phyloP scores from a whole-genome alignment of 129 eudicot species.

The Calendula officinalis region DNA sequence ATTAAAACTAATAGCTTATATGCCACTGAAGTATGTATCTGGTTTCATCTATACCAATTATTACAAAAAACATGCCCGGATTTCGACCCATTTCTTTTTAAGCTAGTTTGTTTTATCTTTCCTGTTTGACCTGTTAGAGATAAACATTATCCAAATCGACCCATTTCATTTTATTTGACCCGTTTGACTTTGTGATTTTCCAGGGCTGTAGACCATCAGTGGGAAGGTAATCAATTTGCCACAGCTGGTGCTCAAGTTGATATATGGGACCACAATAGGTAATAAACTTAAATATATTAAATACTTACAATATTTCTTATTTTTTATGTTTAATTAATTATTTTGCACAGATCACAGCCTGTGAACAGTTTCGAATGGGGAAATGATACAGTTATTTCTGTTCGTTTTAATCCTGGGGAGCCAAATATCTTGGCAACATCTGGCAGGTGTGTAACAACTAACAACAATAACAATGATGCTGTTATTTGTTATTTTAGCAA shows the following conservation, averaged over 20 bases:
- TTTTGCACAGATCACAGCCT: conserved; percentile 71
- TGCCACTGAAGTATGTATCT: too few species aligned
- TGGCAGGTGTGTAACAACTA: conserved; percentile 48
- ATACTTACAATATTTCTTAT: neutral
- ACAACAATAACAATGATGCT: neutral
- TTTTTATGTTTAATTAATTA: conserved; percentile 5
- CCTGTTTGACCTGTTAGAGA: neutral
- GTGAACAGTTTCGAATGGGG: conserved; percentile 88
- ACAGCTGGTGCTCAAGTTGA: conserved; percentile 97
- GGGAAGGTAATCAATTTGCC: conserved; percentile 83
- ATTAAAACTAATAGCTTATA: too few species aligned
- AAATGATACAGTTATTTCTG: conserved; percentile 66
- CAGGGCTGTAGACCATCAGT: conserved; percentile 95
- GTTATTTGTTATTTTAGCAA: conserved; percentile 6
- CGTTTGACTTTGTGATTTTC: neutral
- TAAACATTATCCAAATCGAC: neutral
- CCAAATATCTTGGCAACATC: conserved; percentile 88
- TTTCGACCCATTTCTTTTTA: neutral
- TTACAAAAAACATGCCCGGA: too few species aligned
- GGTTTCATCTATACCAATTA: too few species aligned
- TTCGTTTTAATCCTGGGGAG: conserved; percentile 93
- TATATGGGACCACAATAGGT: conserved; percentile 98
- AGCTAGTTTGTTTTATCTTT: neutral
- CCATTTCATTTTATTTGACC: neutral
- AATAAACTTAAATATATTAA: neutral